Base-by-base conservation (phyloP, 2,329 filamentous ascomycete species). In the Juglanconis juglandina region DNA sequence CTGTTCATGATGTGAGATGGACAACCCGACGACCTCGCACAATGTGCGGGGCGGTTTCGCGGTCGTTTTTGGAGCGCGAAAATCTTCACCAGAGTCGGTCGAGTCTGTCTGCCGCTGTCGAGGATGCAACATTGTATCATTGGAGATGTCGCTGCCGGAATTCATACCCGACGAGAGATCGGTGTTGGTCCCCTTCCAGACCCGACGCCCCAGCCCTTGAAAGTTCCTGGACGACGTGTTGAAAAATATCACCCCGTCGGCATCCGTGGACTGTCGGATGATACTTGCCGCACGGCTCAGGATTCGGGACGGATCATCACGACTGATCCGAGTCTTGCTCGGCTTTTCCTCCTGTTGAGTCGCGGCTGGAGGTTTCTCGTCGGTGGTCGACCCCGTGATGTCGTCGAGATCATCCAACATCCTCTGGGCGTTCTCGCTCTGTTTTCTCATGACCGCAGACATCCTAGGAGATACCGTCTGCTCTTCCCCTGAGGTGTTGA, bases 201-300 rank as follows among this genome's bases (percentile, higher is more conserved):
- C 17, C 13, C 17, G 30, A 30, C 58, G 58, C 4, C 47, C 42
- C 34, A 56, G 53, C 6, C 58, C 58, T 47, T 60, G 58, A 3
- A 60, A 48, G 7, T 54, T 56, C 10, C 53, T 33, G 2, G 58
- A 60, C 17, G 58, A 56, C 1, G 58, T 60, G 34, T 60, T 56
- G 53, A 75, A 63, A 58, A 73, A 75, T 1, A 73, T 44, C 4
- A 71, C 69, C 0, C 78, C 78, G 30, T 79, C 76, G 0, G 75
- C 73, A n/a, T 75, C 73, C 4, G 80, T 69, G 2, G 76, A 76
- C 42, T 79, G 70, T 6, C 75, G 68, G 10, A 81, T 70, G 30
- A 80, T 68, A 41, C 73, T 74, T 11, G 77, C 73, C 6, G 79
- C 79, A 8, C 72, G 76, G 4, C 72, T 72, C 60, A 81, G 77